Evolutionary conservation across 2,329 filamentous ascomycete species (phyloP).

Genomic region (Arthrobotrys pseudoclavata): DNA sequence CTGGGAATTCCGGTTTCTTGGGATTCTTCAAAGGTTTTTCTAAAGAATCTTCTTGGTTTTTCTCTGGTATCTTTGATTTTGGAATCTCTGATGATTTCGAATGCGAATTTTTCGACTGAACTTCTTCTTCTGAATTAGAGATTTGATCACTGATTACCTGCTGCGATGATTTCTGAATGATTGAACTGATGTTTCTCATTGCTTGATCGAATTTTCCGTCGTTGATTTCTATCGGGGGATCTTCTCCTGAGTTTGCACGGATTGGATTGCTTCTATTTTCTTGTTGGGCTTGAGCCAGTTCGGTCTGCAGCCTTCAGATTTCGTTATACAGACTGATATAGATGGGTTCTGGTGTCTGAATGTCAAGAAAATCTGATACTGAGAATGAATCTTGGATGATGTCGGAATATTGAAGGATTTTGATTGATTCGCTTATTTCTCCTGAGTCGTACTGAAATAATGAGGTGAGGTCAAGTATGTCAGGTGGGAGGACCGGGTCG

Average conservation of each 20-base stretch:
- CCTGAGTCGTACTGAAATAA: no score
- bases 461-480: neutral
- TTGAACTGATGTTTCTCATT: neutral
- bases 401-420: constrained; percentile 3
- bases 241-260: no score
- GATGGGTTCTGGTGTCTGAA: constrained; percentile 6
- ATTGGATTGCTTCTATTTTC: no score
- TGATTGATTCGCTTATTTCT: neutral
- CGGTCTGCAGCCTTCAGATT: neutral
- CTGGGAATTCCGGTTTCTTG: neutral
- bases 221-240: no score
- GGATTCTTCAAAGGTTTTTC: neutral
- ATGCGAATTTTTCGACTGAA: neutral
- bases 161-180: neutral
- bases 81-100: neutral
- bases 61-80: neutral
- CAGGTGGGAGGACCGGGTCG: neutral
- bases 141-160: neutral
- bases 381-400: neutral
- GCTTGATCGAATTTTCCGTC: no score
- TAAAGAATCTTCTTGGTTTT: neutral
- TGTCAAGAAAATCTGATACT: constrained; percentile 8
- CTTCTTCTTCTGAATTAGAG: neutral
- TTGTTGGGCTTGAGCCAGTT: neutral
- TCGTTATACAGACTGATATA: constrained; percentile 12